These are phyloP conservation scores for Taphrina confusa DNA, from an alignment of 1,139 yeast species.

Conservation along the genomic window DNA sequence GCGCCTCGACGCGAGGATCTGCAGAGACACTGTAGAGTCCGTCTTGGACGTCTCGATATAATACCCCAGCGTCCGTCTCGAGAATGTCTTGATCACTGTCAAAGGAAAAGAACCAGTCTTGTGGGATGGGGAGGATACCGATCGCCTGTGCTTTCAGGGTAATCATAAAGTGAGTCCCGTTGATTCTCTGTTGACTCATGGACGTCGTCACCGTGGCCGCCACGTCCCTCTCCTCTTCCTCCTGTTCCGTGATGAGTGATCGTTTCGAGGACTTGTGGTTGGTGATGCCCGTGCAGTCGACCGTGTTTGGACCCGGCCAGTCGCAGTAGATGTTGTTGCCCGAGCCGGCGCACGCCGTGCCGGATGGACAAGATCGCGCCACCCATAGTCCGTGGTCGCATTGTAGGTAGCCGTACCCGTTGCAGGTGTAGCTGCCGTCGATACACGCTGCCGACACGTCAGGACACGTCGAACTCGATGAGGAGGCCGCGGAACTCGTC, in stretches of 20 bases:
- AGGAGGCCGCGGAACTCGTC: slow-evolving; percentile 18
- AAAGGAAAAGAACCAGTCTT: slow-evolving; percentile 38
- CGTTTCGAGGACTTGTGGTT: slow-evolving; percentile 26
- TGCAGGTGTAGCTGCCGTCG: slow-evolving; percentile 56
- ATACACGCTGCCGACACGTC: slow-evolving; percentile 46
- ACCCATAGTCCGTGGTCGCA: slow-evolving; percentile 63
- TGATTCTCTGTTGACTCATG: slow-evolving; percentile 36
- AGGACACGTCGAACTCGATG: slow-evolving; percentile 27
- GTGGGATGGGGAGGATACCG: slow-evolving; percentile 39
- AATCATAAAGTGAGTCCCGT: slow-evolving; percentile 36
- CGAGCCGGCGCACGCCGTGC: slow-evolving; percentile 55
- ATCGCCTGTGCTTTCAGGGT: slow-evolving; percentile 38
- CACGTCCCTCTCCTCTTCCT: slow-evolving; percentile 1
- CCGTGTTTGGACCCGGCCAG: slow-evolving; percentile 38
- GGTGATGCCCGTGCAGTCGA: slow-evolving; percentile 22
- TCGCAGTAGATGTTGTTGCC: slow-evolving; percentile 38
- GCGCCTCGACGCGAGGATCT: slow-evolving; percentile 10
- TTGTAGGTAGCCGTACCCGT: slow-evolving; percentile 55
- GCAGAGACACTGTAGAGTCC: slow-evolving; percentile 25
- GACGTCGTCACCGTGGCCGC: slow-evolving; percentile 27
- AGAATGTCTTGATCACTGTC: slow-evolving; percentile 25
- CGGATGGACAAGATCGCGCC: slow-evolving; percentile 56
- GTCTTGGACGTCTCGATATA: slow-evolving; percentile 15
- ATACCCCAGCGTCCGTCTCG: slow-evolving; percentile 14
- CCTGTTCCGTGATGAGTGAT: not conserved